Percentiles rank a stretch among this genome's conserved stretches.
Conservation (phyloP, 2,329 filamentous ascomycete genomes). For the Aspergillus quadrilineatus region DNA sequence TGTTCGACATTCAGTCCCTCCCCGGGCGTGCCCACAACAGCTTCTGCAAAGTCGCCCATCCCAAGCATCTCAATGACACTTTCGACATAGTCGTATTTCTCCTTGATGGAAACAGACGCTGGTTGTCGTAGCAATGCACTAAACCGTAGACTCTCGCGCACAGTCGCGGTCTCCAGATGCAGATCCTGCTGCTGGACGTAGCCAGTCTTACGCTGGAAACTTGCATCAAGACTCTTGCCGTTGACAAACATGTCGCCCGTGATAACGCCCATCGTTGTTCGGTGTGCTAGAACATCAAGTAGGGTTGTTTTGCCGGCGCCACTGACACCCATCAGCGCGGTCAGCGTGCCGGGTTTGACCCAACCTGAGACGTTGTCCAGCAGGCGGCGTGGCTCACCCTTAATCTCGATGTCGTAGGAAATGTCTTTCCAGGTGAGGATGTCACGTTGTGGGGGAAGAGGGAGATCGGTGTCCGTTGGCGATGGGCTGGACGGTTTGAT, state of each 20-base stretch:
- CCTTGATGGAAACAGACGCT: conserved; percentile 63
- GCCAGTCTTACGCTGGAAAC: conserved; percentile 81
- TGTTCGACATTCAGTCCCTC: conserved; percentile 70
- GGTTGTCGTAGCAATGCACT: conserved; percentile 85
- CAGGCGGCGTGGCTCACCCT: conserved; percentile 68
- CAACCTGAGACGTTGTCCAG: conserved; percentile 83
- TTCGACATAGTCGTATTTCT: conserved; percentile 84
- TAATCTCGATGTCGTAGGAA: conserved; percentile 79
- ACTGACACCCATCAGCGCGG: conserved; percentile 71
- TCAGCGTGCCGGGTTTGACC: conserved; percentile 88
- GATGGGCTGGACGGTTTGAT: no score
- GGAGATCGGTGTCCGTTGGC: not conserved
- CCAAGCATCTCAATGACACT: conserved; percentile 55
- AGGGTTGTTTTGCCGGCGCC: conserved; percentile 91
- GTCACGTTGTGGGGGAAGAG: conserved; percentile 61
- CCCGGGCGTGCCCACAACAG: conserved; percentile 84
- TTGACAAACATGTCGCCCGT: conserved; percentile 81
- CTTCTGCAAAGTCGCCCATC: conserved; percentile 80
- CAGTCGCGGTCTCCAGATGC: conserved; percentile 77
- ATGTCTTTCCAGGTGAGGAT: conserved; percentile 82
- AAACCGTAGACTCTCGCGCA: conserved; percentile 83
- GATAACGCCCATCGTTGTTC: conserved; percentile 84
- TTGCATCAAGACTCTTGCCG: conserved; percentile 68
- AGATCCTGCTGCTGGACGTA: conserved; percentile 88
- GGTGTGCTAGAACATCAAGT: conserved; percentile 83